phyloP scores from a whole-genome alignment of 2,329 filamentous ascomycete species.

The Ophiostoma novo-ulmi region DNA sequence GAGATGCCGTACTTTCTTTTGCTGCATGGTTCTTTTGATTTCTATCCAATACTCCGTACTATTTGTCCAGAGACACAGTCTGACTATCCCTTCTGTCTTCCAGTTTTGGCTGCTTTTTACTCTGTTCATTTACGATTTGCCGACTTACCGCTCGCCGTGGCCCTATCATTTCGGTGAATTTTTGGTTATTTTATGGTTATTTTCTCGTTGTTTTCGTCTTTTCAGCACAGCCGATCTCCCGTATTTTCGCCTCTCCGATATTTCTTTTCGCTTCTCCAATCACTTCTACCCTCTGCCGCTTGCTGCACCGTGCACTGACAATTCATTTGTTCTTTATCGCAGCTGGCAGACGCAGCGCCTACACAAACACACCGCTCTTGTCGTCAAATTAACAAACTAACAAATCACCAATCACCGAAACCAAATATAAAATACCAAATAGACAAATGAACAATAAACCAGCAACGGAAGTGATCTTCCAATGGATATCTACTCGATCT shows the following conservation, averaged over 20 bases:
- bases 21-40: background rate
- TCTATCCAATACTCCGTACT: background rate
- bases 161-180: background rate
- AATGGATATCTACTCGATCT: background rate
- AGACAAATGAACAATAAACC: background rate
- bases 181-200: background rate
- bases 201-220: background rate
- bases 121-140: background rate
- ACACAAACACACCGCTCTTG: background rate
- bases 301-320: background rate
- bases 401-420: background rate
- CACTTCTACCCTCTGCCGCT: background rate
- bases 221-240: background rate
- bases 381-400: background rate
- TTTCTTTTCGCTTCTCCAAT: background rate
- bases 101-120: background rate
- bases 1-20: background rate
- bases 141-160: background rate
- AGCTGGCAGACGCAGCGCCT: slow-evolving; percentile 5
- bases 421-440: background rate
- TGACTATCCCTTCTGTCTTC: background rate
- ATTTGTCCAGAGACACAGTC: background rate
- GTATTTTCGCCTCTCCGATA: background rate
- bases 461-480: background rate
- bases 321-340: slow-evolving; percentile 3